Evolutionary conservation across 305 asterid genomes (phyloP).

Genomic region (Fraxinus sp.): DNA sequence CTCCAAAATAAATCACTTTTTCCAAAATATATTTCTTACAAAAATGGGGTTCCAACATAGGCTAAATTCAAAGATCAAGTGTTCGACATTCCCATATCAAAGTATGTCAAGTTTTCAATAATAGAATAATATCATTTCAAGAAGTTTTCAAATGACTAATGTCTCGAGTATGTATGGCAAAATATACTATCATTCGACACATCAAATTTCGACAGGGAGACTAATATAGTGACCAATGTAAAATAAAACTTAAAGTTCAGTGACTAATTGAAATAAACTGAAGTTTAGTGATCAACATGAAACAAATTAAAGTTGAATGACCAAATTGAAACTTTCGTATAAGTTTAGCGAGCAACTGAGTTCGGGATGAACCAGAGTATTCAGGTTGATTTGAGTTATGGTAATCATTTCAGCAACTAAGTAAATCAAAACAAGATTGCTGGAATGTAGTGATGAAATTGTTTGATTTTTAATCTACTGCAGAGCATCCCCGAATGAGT

Average conservation of each 20-base stretch:
- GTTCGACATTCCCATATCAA: not conserved
- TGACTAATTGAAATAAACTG: not conserved
- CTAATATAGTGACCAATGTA: not conserved
- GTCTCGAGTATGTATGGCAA: not conserved
- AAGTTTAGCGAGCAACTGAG: not conserved
- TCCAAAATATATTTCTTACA: no score
- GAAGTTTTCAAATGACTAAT: not conserved
- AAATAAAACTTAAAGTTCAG: not conserved
- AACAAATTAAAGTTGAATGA: not conserved
- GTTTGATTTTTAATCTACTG: conserved; percentile 18
- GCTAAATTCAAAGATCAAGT: not conserved
- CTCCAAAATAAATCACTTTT: no score
- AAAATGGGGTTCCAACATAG: no score
- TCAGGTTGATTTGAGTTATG: not conserved
- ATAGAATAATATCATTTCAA: not conserved
- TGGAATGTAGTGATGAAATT: conserved; percentile 16
- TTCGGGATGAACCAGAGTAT: not conserved
- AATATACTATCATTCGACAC: not conserved
- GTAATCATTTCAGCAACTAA: not conserved
- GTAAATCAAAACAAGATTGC: not conserved
- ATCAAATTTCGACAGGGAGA: not conserved
- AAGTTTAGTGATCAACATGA: not conserved
- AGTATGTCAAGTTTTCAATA: not conserved
- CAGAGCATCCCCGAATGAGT: conserved; percentile 45
- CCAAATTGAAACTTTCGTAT: not conserved